A percentile compares a stretch with the other conserved stretches of the same genome.
phyloP scores from a whole-genome alignment of 2,329 filamentous ascomycete genomes.

The Volutella citrinella region DNA sequence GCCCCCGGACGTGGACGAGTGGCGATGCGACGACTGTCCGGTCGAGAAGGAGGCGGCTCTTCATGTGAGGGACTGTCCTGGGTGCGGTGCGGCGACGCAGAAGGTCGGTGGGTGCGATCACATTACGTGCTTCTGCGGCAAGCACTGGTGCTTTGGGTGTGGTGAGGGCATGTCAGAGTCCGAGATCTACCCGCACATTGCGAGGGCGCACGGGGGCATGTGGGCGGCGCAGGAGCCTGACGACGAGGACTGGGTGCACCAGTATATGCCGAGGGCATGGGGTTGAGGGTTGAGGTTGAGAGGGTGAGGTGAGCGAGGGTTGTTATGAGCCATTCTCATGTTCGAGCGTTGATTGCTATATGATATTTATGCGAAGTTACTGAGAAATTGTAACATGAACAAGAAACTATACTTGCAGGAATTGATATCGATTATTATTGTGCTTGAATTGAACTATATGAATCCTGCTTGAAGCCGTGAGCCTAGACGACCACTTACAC shows the following conservation, averaged over 20 bases:
- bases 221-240: slow-evolving; percentile 18
- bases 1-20: slow-evolving; percentile 34
- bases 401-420: too few relatives aligned
- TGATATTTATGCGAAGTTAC: too few relatives aligned
- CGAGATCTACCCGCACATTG: slow-evolving; percentile 38
- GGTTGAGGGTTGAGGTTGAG: not conserved
- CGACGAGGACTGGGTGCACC: slow-evolving; percentile 12
- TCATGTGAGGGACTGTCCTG: slow-evolving; percentile 31
- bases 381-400: too few relatives aligned
- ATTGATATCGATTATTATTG: too few relatives aligned
- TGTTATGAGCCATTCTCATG: slow-evolving; percentile 1
- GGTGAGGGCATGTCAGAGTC: slow-evolving; percentile 22
- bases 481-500: too few relatives aligned
- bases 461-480: too few relatives aligned
- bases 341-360: slow-evolving; percentile 5
- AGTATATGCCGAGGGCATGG: too few relatives aligned
- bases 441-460: too few relatives aligned
- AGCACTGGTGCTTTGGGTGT: slow-evolving; percentile 41
- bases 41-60: not conserved
- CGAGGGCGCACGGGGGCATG: slow-evolving; percentile 28
- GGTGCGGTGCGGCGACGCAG: slow-evolving; percentile 34
- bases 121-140: slow-evolving; percentile 34
- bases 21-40: slow-evolving; percentile 41
- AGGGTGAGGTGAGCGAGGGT: too few relatives aligned
- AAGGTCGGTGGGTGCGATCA: slow-evolving; percentile 38